Evolutionary conservation across 2,329 filamentous ascomycete genomes (phyloP).

Genomic region (Pseudocercospora fuligena): DNA sequence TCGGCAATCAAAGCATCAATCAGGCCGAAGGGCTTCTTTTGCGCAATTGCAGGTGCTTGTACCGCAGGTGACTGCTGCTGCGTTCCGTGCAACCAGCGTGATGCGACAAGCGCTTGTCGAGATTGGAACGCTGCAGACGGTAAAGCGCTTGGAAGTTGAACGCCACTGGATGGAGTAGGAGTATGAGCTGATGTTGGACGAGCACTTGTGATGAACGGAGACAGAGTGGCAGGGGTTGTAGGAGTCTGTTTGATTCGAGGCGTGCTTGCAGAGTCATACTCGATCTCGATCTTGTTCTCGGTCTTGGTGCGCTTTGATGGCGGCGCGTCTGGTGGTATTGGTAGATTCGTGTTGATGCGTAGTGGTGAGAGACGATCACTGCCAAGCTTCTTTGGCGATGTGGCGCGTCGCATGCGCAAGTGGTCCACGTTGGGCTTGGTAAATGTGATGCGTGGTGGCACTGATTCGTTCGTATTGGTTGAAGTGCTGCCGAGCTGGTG

Average conservation of each 20-base stretch:
- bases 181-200: not conserved
- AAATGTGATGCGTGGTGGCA: conserved; percentile 3
- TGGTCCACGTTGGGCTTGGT: conserved; percentile 17
- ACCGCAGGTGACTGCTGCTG: not conserved
- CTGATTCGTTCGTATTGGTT: conserved; percentile 1
- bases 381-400: conserved; percentile 37
- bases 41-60: not conserved
- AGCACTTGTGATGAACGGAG: conserved; percentile 3
- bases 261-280: conserved; percentile 30
- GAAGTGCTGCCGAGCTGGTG: not conserved
- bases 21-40: conserved; percentile 38
- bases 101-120: not conserved
- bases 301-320: conserved; percentile 27
- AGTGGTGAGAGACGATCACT: conserved; percentile 34
- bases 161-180: not conserved
- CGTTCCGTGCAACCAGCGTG: not conserved
- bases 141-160: not conserved
- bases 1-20: conserved; percentile 41
- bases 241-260: conserved; percentile 25
- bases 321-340: conserved; percentile 4
- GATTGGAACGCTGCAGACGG: conserved; percentile 5
- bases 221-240: not conserved
- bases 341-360: conserved; percentile 25
- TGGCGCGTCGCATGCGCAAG: conserved; percentile 34
- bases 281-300: conserved; percentile 31